phyloP scores from a whole-genome alignment of 2,329 filamentous ascomycete species.

The Epichloe glyceriae region DNA sequence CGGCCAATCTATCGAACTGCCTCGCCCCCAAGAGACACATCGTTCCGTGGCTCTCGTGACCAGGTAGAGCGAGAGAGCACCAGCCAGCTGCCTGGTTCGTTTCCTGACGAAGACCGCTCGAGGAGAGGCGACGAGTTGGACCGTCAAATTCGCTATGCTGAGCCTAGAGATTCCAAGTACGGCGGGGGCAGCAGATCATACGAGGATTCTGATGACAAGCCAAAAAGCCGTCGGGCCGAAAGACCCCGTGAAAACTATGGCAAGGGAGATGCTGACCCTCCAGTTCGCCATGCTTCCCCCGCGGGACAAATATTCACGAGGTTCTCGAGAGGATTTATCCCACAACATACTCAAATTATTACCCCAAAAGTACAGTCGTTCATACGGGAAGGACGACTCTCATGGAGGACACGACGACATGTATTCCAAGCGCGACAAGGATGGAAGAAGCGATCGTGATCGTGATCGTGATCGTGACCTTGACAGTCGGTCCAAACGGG shows the following conservation, averaged over 20 bases:
- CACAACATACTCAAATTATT: constrained; percentile 31
- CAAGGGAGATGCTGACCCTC: constrained; percentile 9
- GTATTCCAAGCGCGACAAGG: constrained; percentile 7
- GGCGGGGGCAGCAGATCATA: constrained; percentile 7
- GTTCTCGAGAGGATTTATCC: constrained; percentile 12
- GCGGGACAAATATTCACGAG: constrained; percentile 9
- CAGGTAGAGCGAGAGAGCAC: constrained; percentile 19
- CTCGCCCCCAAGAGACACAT: constrained; percentile 22
- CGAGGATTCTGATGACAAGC: neutral
- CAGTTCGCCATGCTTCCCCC: constrained; percentile 8
- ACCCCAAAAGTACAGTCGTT: constrained; percentile 34
- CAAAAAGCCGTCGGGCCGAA: neutral
- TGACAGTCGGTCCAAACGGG: constrained; percentile 9
- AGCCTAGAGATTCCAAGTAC: constrained; percentile 12
- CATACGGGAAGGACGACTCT: constrained; percentile 15
- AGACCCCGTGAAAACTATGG: neutral
- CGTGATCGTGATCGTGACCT: constrained; percentile 4
- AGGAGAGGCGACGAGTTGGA: constrained; percentile 10
- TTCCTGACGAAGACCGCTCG: constrained; percentile 18
- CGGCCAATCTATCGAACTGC: constrained; percentile 20
- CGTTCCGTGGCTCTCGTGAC: constrained; percentile 20
- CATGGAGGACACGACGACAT: constrained; percentile 5
- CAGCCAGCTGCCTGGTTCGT: constrained; percentile 18
- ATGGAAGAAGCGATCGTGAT: constrained; percentile 15
- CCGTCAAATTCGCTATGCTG: constrained; percentile 13